Evolutionary conservation across 2,329 filamentous ascomycete genomes (phyloP), one percentile per base, ranked within the genome.

Genomic region (Aspergillaceae sp.): DNA sequence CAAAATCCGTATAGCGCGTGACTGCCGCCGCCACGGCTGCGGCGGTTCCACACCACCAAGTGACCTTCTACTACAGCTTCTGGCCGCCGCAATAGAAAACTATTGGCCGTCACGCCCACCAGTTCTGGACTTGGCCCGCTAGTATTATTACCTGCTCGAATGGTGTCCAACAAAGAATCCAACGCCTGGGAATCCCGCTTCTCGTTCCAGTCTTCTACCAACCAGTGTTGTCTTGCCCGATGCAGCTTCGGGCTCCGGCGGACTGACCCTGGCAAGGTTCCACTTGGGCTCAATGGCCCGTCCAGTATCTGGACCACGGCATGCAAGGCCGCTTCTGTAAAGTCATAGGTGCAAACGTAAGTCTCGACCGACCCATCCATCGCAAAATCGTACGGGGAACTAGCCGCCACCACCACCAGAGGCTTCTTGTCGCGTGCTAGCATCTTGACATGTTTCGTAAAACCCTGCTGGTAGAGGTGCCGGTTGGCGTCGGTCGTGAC

Each of bases 371-470:
- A 82, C 53, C 85, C 84, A 59, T 97, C 91, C 78, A 91, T 89
- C 40, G 88, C 89, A 63, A 97, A 97, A 64, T 97, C 91, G 65
- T 96, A 97, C 0, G 91, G 91, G 1, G 90, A 96, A 67, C 89
- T 95, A 55, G 94, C 90, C 1, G 91, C 86, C 5, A 96, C 85
- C 3, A 96, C 91, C 27, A 96, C 83, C 34, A 96, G 71, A 1
- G 90, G 87, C 67, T 94, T 96, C 64, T 19, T 19, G 19, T 92
- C 76, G 7, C 73, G 69, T 47, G 60, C 60, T 68, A 96, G 91
- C 84, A 94, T 92, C 8, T 90, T 85, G 6, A 96, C 87, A 55
- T 97, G 91, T 63, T 96, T 97, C 2, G 91, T 91, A 62, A 97
- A 97, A 0, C 89, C 89, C 43, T 88, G 82, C 64, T 97, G 91